Percentiles rank a stretch among this genome's conserved stretches.
Evolutionary conservation across 495 filamentous ascomycete species (phyloP).

Genomic region (Daldinia concentrica): DNA sequence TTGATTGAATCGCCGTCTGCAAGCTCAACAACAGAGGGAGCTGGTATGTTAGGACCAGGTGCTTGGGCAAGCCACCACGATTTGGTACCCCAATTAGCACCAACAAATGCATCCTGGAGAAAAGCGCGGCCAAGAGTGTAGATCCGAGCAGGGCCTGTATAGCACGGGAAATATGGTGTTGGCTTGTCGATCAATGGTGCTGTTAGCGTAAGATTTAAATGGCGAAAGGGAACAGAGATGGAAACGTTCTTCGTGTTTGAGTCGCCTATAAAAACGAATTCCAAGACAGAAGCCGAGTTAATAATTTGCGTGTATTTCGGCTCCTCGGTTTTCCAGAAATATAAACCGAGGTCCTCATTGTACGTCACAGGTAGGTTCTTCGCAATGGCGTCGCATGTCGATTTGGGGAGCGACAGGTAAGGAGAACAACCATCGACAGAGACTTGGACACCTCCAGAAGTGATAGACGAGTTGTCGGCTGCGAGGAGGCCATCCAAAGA

Average conservation of each 20-base stretch:
- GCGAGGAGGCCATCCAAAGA: constrained; percentile 51
- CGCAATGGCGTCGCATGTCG: constrained; percentile 61
- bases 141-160: constrained; percentile 38
- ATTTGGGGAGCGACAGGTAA: constrained; percentile 60
- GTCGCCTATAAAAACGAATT: constrained; percentile 57
- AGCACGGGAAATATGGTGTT: constrained; percentile 64
- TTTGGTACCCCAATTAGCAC: constrained; percentile 58
- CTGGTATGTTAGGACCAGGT: constrained; percentile 54
- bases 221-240: constrained; percentile 64
- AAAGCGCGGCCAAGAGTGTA: constrained; percentile 64
- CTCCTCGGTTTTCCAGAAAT: constrained; percentile 60
- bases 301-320: constrained; percentile 55
- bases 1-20: constrained; percentile 34
- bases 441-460: constrained; percentile 39
- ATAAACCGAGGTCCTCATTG: constrained; percentile 52
- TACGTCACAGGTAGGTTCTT: constrained; percentile 57
- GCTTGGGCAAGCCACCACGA: constrained; percentile 62
- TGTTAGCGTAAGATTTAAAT: constrained; percentile 63
- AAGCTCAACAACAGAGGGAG: constrained; percentile 34
- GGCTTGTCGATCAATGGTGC: constrained; percentile 55
- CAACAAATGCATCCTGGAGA: constrained; percentile 66
- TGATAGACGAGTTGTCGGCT: constrained; percentile 45
- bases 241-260: constrained; percentile 49
- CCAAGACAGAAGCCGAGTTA: constrained; percentile 58
- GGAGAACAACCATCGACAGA: constrained; percentile 54